Base-by-base conservation (phyloP, 2,329 filamentous ascomycete genomes). In the Verticillium nubilum region DNA sequence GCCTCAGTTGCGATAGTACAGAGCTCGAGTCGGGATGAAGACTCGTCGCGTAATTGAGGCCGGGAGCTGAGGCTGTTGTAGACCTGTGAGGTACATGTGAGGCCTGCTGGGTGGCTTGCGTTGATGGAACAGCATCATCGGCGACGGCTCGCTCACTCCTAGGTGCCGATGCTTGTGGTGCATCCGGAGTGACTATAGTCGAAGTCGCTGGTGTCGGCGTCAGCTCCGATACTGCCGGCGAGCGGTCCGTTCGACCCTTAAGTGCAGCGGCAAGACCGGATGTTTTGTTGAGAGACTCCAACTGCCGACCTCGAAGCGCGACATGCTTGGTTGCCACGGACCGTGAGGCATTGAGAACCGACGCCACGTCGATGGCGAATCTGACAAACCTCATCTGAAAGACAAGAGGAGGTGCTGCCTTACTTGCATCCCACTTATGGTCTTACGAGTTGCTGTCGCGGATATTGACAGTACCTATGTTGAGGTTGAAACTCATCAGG, bases 261-360 rank as follows among this genome's bases (percentile, higher is more conserved):
- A 78, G 62, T 19, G 70, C 68, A 6, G 72, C 66, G 10, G 73
- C 68, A 33, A 80, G 72, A 59, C 74, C 80, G 35, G 79, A 82
- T 4, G 76, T 77, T 62, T 73, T 74, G 64, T 72, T 72, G 68
- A 81, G 83, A 52, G 73, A 74, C 61, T 84, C 80, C 58, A 84
- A 69, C 71, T 86, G 84, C 52, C 78, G 76, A 59, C 77, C 70
- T 64, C 85, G 79, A 57, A 88, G 75, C 60, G 83, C 83, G 55
- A 84, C 70, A 72, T 88, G 86, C 71, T 83, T 86, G 55, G 80
- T 74, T 55, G 87, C 88, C 62, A 93, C 81, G 33, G 83, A 83
- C 61, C 86, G 84, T 56, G 89, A 88, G 70, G 86, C 89, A 77
- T 82, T 86, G 72, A 89, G 80, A 64, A 93, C 79, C 62, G 87